These are phyloP conservation scores for Wallacemonas sp. DNA, from an alignment of 208 protist genomes.

Conservation along the genomic window DNA sequence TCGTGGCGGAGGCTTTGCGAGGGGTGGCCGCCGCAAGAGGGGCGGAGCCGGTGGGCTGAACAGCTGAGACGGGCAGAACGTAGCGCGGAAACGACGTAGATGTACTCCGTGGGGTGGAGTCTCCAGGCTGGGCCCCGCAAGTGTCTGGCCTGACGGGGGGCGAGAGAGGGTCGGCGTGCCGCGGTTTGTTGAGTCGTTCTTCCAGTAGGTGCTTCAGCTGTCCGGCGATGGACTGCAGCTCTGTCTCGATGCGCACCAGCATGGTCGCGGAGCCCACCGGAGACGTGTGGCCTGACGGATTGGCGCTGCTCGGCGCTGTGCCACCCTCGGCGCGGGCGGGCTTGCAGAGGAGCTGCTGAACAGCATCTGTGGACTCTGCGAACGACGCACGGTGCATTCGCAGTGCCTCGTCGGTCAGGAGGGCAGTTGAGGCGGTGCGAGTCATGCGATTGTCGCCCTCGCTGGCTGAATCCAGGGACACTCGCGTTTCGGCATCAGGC, in stretches of 20 bases:
- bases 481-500: neutral
- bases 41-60: neutral
- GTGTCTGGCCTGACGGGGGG: neutral
- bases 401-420: conserved; percentile 4
- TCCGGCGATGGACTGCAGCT: conserved; percentile 15
- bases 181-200: neutral
- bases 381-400: conserved; percentile 1
- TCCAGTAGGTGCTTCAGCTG: conserved; percentile 12
- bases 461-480: neutral
- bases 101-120: neutral
- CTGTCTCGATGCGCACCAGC: conserved; percentile 1
- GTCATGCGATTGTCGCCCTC: neutral
- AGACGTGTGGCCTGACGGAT: neutral
- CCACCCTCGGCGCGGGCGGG: neutral
- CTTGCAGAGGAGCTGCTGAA: neutral
- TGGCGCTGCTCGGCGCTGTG: neutral
- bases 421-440: neutral
- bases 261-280: neutral
- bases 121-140: neutral
- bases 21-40: neutral
- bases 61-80: neutral
- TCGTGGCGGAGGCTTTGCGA: neutral
- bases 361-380: neutral
- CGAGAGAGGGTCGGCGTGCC: conserved; percentile 1
- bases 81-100: neutral